Evolutionary conservation across 208 protist genomes (phyloP).

Genomic region (Wallacemonas sp.): DNA sequence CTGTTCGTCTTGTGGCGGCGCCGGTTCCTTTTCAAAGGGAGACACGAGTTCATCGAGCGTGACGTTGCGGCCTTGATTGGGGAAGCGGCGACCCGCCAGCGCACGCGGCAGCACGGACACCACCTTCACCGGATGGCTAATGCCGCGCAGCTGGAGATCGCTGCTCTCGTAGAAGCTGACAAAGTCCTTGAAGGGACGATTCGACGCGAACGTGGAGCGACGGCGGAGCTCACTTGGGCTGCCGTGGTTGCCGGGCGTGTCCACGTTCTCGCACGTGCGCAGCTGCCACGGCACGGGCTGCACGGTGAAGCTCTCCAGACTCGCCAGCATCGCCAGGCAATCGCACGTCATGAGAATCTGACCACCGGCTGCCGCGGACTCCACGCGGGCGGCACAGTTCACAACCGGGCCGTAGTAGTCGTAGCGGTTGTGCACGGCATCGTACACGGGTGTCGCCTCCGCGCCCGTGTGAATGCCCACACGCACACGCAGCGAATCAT

Average conservation of each 20-base stretch:
- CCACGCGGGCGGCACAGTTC: slow-evolving; percentile 47
- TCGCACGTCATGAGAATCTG: slow-evolving; percentile 22
- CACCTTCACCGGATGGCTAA: slow-evolving; percentile 29
- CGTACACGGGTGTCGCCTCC: slow-evolving; percentile 25
- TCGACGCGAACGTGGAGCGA: not conserved
- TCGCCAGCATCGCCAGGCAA: slow-evolving; percentile 18
- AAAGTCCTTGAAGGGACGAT: slow-evolving; percentile 19
- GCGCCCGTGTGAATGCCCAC: slow-evolving; percentile 30
- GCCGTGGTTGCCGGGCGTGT: slow-evolving; percentile 1
- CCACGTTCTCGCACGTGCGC: slow-evolving; percentile 20
- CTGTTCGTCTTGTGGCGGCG: no score
- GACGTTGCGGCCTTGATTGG: not conserved
- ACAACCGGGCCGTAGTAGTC: slow-evolving; percentile 79
- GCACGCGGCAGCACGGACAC: slow-evolving; percentile 31
- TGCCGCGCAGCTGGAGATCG: slow-evolving; percentile 24
- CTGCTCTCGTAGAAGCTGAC: slow-evolving; percentile 29
- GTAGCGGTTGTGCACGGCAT: slow-evolving; percentile 31
- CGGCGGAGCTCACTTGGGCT: slow-evolving; percentile 2
- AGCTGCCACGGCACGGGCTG: slow-evolving; percentile 24
- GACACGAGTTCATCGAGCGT: not conserved
- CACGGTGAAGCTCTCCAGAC: slow-evolving; percentile 15
- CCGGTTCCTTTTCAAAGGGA: not conserved
- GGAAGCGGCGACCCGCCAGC: slow-evolving; percentile 23
- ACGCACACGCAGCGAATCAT: slow-evolving; percentile 24
- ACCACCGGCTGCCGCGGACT: slow-evolving; percentile 8